A percentile compares a stretch with the other conserved stretches of the same genome.
Conservation (phyloP, 2,329 filamentous ascomycete genomes). For the Amylocarpus encephaloides region DNA sequence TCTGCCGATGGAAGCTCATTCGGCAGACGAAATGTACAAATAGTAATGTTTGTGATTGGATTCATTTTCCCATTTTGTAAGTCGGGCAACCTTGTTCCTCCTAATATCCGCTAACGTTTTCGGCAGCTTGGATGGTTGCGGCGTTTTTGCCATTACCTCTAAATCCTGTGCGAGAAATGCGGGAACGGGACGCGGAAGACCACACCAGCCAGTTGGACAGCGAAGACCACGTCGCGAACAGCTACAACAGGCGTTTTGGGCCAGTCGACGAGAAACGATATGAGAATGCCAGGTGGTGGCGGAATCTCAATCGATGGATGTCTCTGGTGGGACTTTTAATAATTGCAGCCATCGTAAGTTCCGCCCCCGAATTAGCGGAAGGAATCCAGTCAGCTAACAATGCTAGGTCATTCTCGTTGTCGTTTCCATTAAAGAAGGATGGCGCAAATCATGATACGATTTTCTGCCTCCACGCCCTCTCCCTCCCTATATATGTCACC, state of each 20-base stretch:
- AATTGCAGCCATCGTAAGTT: constrained; percentile 48
- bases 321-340: constrained; percentile 49
- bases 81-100: constrained; percentile 28
- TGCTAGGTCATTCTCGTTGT: constrained; percentile 26
- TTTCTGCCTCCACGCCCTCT: background rate
- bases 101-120: constrained; percentile 5
- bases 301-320: constrained; percentile 57
- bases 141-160: constrained; percentile 66
- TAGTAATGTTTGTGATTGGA: constrained; percentile 67
- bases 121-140: constrained; percentile 70
- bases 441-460: constrained; percentile 7
- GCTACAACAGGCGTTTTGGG: constrained; percentile 26
- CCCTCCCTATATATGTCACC: background rate
- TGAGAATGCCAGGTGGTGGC: constrained; percentile 59
- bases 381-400: constrained; percentile 2
- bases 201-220: constrained; percentile 28
- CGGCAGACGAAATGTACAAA: constrained; percentile 65
- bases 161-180: constrained; percentile 46
- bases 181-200: constrained; percentile 35
- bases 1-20: constrained; percentile 53
- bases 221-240: constrained; percentile 18
- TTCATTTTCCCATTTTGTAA: constrained; percentile 71
- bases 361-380: too few relatives aligned
- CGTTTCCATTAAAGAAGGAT: constrained; percentile 20
- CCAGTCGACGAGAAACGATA: constrained; percentile 30